Evolutionary conservation across 106 monocot species (phyloP), one percentile per base, ranked within the genome.

Genomic region (Dioscorea zingiberensis): DNA sequence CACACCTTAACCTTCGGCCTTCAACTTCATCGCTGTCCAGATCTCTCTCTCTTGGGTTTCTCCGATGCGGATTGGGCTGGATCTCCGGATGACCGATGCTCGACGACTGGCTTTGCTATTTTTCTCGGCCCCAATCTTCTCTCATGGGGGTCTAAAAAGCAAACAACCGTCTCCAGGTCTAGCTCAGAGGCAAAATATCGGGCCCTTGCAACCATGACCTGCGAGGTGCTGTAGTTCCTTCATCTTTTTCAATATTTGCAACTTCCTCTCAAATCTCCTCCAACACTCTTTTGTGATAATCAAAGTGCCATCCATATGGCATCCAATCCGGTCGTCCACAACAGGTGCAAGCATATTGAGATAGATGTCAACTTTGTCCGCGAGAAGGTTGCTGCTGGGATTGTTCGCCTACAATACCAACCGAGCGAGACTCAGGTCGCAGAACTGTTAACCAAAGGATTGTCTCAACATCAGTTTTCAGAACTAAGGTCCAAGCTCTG

Each of bases 341-440:
- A 54, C 54, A 54, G 19, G 19, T 13, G 54, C 19, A 54, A 54
- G 17, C 54, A 54, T 54, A 54, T 54, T 54, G 54, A 54, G 19
- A 54, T 54, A 8, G 54, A 54, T 54, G 54, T 54, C 17, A 8
- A 54, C 54, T 54, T 54, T 21, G 54, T 54, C 17, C n/a, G 54
- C 4, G 54, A 54, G 17, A 54, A 54, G 54, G 54, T 54, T 4
- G 54, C 19, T 11, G 54, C 13, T 11, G 54, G 54, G 4, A 21
- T 58, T 14, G 23, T 58, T 25, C 19, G n/a, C 6, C 58, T 58
- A 5, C 58, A 58, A 58, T 18, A 58, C 24, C 19, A 24, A 24
- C 58, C 58, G 24, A 58, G 58, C 24, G 58, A 58, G 24, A 24
- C 58, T 58, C 58, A 58, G 25, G 58, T 58, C 25, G 58, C 58